Percentiles rank a stretch among this genome's conserved stretches.
Evolutionary conservation across 352 stramenopile species (phyloP).

Genomic region (Pseudoperonospora humuli): DNA sequence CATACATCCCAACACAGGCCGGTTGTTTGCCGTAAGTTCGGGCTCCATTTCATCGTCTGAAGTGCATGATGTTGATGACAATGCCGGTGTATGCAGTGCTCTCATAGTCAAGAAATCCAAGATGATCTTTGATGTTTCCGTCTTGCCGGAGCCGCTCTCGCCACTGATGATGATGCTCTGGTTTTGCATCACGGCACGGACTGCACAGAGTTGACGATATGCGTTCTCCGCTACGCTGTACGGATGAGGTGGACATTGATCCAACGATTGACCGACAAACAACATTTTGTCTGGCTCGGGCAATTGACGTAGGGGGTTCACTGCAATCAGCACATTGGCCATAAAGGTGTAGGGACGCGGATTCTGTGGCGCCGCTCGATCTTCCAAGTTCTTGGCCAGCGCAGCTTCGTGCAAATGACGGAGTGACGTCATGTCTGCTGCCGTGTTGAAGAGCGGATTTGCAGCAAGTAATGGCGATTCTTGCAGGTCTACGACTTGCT

Average conservation of each 20-base stretch:
- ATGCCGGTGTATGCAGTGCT: constrained; percentile 39
- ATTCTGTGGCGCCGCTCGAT: constrained; percentile 64
- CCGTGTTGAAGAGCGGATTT: constrained; percentile 66
- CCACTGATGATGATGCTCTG: constrained; percentile 94
- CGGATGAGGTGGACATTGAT: constrained; percentile 65
- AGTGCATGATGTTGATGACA: constrained; percentile 39
- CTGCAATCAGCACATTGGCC: constrained; percentile 79
- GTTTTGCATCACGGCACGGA: constrained; percentile 81
- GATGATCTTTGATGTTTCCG: constrained; percentile 93
- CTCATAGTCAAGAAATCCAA: constrained; percentile 78
- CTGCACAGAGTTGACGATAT: constrained; percentile 75
- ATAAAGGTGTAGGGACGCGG: constrained; percentile 84
- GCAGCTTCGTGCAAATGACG: constrained; percentile 79
- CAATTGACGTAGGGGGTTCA: constrained; percentile 74
- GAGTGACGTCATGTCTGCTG: constrained; percentile 79
- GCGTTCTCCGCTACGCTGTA: constrained; percentile 83
- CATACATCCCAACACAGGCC: constrained; percentile 20
- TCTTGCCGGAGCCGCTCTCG: constrained; percentile 92
- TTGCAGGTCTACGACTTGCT: constrained; percentile 36
- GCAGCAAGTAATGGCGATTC: constrained; percentile 50
- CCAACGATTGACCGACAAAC: constrained; percentile 59
- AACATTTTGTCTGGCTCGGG: constrained; percentile 64
- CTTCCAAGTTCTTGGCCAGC: constrained; percentile 83
- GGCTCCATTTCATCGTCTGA: constrained; percentile 59
- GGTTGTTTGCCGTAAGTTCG: constrained; percentile 38